Conservation (phyloP, 1,139 yeast genomes). For the Lodderomyces elongisporus region DNA sequence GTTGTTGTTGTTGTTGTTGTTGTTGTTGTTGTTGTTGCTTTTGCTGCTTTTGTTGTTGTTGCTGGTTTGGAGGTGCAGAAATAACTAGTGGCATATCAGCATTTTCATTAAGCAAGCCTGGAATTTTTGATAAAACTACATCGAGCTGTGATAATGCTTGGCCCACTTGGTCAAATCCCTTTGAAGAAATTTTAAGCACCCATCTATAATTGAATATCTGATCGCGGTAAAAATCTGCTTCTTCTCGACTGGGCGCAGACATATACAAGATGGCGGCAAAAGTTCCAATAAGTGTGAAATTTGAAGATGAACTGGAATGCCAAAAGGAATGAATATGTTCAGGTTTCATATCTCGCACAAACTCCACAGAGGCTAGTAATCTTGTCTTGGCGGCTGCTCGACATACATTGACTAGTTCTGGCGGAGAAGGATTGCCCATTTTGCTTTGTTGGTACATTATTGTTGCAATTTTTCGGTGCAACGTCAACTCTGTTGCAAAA, state of each 20-base stretch:
- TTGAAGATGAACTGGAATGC: conserved; percentile 77
- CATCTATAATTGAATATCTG: conserved; percentile 71
- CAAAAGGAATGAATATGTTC: conserved; percentile 85
- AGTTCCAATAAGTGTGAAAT: conserved; percentile 76
- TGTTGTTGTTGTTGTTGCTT: conserved; percentile 5
- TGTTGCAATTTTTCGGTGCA: conserved; percentile 75
- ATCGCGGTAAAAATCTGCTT: conserved; percentile 57
- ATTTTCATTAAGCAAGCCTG: conserved; percentile 54
- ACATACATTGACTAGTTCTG: conserved; percentile 61
- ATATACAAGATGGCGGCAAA: conserved; percentile 76
- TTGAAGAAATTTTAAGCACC: conserved; percentile 66
- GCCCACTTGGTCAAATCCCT: conserved; percentile 70
- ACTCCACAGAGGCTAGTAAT: conserved; percentile 73
- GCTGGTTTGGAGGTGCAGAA: conserved; percentile 17
- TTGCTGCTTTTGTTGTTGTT: neutral
- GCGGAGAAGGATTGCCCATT: conserved; percentile 43
- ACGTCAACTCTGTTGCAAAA: conserved; percentile 79
- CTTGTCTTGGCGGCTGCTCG: conserved; percentile 81
- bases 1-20: conserved; percentile 2
- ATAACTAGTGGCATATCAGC: conserved; percentile 37
- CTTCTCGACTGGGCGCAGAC: conserved; percentile 56
- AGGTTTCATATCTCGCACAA: conserved; percentile 67
- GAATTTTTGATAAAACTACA: conserved; percentile 58
- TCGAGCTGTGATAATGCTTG: conserved; percentile 67
- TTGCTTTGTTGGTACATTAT: conserved; percentile 43